Base-by-base conservation (phyloP, 441 rosid species). In the Lepidium campestre region DNA sequence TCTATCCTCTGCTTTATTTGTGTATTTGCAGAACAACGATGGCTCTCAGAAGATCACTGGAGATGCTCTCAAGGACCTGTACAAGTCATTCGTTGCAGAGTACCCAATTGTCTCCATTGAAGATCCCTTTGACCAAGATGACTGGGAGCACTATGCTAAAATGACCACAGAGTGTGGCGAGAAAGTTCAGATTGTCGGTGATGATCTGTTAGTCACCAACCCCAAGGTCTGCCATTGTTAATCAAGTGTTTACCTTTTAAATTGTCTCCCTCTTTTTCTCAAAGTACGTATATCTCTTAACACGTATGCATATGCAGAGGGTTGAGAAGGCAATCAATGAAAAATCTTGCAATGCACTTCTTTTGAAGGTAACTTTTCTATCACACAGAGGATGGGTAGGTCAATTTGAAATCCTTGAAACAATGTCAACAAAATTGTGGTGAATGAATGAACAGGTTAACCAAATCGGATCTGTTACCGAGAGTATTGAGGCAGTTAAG, bases 91-190 rank as follows among this genome's bases (percentile, higher is more conserved):
- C 41, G 90, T 77, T 20, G n/a, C 86, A 0, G 94, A 89, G 78
- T 91, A 94, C 82, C 98, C 98, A 14, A 89, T 94, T 72, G 97
- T 85, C 42, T 91, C 96, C 53, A 91, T 91, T 36, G 99, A 89
- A 71, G 99, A 94, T 72, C 98, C 98, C 17, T 94, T 91, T 76
- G 99, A 91, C 82, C 96, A 94, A 75, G 99, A 94, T 75, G 98
- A 94, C 78, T 94, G 99, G 99, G 90, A 67, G 70, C 88, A 88
- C 80, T 94, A 89, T 48, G 10, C 82, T 52, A 94, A 91, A 84
- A 52, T 91, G 63, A 89, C 97, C 29, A 0, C 60, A 5, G 98
- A 94, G 83, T 76, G 88, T 61, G 97, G 99, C 9, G 44, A 83
- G 59, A n/a, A n/a, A n/a, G 87, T 94, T 22, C 98, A 89, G 79